A percentile compares a stretch with the other conserved stretches of the same genome.
Evolutionary conservation across 257 asterid genomes (phyloP).

Genomic region (Fraxinus americana): DNA sequence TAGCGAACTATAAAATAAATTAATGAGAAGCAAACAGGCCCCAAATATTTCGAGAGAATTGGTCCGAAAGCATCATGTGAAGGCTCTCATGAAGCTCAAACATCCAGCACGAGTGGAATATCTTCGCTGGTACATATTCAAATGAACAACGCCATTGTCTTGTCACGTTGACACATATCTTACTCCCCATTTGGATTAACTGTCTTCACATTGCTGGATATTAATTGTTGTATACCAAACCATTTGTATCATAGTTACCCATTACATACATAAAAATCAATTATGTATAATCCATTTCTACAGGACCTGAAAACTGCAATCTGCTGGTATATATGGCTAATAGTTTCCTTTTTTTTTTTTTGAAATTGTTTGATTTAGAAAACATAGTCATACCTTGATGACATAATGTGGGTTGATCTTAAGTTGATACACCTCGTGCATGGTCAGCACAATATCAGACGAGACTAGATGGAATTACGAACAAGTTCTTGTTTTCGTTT

Average conservation of each 20-base stretch:
- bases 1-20: too few species aligned
- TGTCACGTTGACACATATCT: background rate
- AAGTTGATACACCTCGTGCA: too few species aligned
- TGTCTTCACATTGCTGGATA: background rate
- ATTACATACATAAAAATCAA: conserved; percentile 20
- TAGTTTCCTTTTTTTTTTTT: background rate
- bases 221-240: conserved; percentile 20
- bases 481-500: too few species aligned
- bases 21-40: too few species aligned
- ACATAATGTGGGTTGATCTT: background rate
- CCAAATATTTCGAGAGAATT: conserved; percentile 79
- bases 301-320: conserved; percentile 24
- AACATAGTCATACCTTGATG: background rate
- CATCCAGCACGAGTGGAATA: conserved; percentile 88
- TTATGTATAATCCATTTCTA: conserved; percentile 31
- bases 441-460: too few species aligned
- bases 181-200: conserved; percentile 6
- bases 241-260: conserved; percentile 39
- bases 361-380: background rate
- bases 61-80: conserved; percentile 90
- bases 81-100: conserved; percentile 97
- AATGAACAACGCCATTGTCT: conserved; percentile 25
- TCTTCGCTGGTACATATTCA: conserved; percentile 66
- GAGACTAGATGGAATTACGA: too few species aligned
- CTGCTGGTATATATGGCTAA: conserved; percentile 18